Conservation (phyloP, 257 asterid species). For the Echites panduratus region DNA sequence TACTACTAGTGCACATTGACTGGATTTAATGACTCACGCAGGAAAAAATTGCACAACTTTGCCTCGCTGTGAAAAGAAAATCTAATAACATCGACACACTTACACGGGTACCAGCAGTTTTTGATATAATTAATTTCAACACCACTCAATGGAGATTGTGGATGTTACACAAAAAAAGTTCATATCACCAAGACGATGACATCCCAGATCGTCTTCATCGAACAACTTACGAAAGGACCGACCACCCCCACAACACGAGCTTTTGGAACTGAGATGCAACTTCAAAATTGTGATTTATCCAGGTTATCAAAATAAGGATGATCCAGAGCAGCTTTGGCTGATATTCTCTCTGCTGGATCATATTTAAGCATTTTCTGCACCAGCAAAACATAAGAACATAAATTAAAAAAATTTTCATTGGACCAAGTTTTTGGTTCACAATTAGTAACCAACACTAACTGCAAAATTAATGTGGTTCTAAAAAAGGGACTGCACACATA, state of each 20-base stretch:
- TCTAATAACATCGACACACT: background rate
- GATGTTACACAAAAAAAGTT: background rate
- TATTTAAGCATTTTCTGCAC: conserved; percentile 77
- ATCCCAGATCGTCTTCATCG: conserved; percentile 13
- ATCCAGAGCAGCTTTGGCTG: conserved; percentile 87
- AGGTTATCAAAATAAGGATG: conserved; percentile 91
- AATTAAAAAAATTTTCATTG: background rate
- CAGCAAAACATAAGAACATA: conserved; percentile 18
- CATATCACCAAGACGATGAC: conserved; percentile 56
- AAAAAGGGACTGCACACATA: background rate
- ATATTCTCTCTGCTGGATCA: conserved; percentile 82
- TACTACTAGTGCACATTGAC: background rate
- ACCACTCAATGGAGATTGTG: background rate
- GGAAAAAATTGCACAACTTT: background rate
- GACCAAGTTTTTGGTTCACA: background rate
- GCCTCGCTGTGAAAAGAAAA: background rate
- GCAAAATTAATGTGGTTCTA: background rate
- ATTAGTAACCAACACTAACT: background rate
- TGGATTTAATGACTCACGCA: too few relatives aligned
- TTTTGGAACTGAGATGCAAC: background rate
- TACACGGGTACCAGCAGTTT: too few relatives aligned
- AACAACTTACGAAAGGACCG: background rate
- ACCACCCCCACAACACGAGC: background rate
- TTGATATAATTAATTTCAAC: background rate
- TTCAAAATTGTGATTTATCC: conserved; percentile 83